Conservation (phyloP, 768 basidiomycete species). For the Hebeloma cylindrosporum region DNA sequence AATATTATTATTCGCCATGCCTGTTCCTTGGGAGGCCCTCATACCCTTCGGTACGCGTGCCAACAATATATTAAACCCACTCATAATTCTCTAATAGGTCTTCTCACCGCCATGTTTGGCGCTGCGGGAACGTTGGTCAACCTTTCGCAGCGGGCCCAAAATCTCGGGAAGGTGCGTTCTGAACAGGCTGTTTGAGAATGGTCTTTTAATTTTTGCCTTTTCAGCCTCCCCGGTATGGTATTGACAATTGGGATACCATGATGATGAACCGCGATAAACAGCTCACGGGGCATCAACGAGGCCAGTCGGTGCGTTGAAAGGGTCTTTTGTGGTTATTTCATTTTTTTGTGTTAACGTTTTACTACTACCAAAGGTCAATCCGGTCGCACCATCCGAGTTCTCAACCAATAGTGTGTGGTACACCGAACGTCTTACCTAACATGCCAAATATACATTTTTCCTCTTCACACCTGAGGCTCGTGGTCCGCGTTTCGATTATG, state of each 20-base stretch:
- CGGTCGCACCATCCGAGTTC: constrained; percentile 67
- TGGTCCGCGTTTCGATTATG: no score
- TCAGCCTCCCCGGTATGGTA: constrained; percentile 79
- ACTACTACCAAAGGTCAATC: no score
- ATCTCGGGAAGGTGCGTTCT: constrained; percentile 79
- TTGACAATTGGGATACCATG: constrained; percentile 93
- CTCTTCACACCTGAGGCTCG: not conserved
- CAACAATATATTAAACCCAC: not conserved
- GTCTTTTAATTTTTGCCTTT: not conserved
- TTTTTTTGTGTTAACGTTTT: constrained; percentile 7
- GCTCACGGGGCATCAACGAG: constrained; percentile 83
- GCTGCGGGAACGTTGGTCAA: constrained; percentile 87
- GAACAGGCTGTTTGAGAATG: not conserved
- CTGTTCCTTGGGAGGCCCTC: constrained; percentile 95
- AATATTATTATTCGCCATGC: constrained; percentile 61
- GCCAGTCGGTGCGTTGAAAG: constrained; percentile 70
- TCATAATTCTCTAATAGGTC: constrained; percentile 44
- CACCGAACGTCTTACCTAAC: constrained; percentile 51
- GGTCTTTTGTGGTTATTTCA: constrained; percentile 2
- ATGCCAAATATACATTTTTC: constrained; percentile 1
- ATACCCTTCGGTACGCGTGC: constrained; percentile 81
- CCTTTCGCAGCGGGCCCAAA: constrained; percentile 75
- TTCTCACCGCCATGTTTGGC: constrained; percentile 86
- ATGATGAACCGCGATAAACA: constrained; percentile 93
- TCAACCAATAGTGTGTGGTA: constrained; percentile 75